phyloP scores from a whole-genome alignment of 2,329 filamentous ascomycete species.

The Fusarium nurragi region DNA sequence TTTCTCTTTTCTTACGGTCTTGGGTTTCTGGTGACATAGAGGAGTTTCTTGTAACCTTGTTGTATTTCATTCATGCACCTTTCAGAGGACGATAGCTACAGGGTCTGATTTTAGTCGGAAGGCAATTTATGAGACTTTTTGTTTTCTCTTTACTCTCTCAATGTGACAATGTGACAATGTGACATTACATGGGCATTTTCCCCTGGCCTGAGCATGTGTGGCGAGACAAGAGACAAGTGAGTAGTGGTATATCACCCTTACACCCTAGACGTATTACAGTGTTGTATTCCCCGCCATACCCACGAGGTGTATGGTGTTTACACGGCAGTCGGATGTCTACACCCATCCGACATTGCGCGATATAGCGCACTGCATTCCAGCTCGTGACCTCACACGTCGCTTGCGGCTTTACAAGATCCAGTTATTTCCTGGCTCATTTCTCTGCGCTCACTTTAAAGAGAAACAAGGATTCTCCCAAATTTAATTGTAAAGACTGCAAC shows the following conservation, averaged over 20 bases:
- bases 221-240: constrained; percentile 20
- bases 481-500: background rate
- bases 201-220: constrained; percentile 11
- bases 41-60: constrained; percentile 6
- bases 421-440: constrained; percentile 8
- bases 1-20: constrained; percentile 4
- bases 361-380: constrained; percentile 24
- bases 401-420: constrained; percentile 2
- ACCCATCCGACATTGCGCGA: constrained; percentile 19
- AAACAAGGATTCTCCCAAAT: no score
- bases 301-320: constrained; percentile 1
- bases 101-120: no score
- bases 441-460: background rate
- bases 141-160: constrained; percentile 11
- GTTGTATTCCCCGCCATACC: constrained; percentile 18
- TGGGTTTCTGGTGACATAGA: constrained; percentile 9
- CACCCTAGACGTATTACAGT: background rate
- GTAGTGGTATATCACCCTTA: constrained; percentile 5
- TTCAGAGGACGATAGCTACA: no score
- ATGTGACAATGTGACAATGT: constrained; percentile 5
- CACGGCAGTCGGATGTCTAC: constrained; percentile 14
- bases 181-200: background rate
- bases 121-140: background rate
- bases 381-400: constrained; percentile 31
- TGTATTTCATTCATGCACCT: constrained; percentile 19